Evolutionary conservation across 345 rosid species (phyloP), one percentile per base, ranked within the genome.

Genomic region (Punica granatum): DNA sequence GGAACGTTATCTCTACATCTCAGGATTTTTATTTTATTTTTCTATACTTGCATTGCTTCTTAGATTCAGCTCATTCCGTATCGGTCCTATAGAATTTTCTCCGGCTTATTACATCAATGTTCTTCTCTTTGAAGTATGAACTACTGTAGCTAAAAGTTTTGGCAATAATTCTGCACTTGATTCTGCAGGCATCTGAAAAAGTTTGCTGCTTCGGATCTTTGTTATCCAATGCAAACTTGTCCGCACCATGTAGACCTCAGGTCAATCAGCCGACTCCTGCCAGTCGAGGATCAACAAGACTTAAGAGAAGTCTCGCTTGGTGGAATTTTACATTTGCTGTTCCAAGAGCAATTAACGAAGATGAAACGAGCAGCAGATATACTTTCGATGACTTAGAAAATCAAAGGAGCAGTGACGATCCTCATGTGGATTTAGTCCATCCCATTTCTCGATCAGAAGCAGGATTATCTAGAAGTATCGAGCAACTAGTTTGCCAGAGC

Each of bases 101-200:
- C n/a, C n/a, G n/a, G n/a, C n/a, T n/a, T n/a, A n/a, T n/a, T n/a
- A n/a, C n/a, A n/a, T n/a, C n/a, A n/a, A n/a, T n/a, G n/a, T n/a
- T n/a, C n/a, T n/a, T n/a, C n/a, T n/a, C n/a, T n/a, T n/a, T n/a
- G n/a, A n/a, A n/a, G n/a, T n/a, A n/a, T n/a, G n/a, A n/a, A n/a
- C n/a, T n/a, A n/a, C n/a, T n/a, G n/a, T n/a, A n/a, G n/a, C n/a
- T n/a, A n/a, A n/a, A n/a, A n/a, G n/a, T n/a, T n/a, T n/a, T n/a
- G n/a, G n/a, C n/a, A n/a, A n/a, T 53, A 53, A 53, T 53, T 53
- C n/a, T 8, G 23, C 28, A 10, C 28, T 63, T 61, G 39, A 4
- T 16, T 64, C 71, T 43, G 67, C 80, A 83, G 88, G 78, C 53
- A 35, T 67, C 62, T 37, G 67, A 75, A 12, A 43, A 70, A 51